These are phyloP conservation scores for Liquidambar formosana DNA, from an alignment of 164 flowering plant genomes.

Conservation along the genomic window DNA sequence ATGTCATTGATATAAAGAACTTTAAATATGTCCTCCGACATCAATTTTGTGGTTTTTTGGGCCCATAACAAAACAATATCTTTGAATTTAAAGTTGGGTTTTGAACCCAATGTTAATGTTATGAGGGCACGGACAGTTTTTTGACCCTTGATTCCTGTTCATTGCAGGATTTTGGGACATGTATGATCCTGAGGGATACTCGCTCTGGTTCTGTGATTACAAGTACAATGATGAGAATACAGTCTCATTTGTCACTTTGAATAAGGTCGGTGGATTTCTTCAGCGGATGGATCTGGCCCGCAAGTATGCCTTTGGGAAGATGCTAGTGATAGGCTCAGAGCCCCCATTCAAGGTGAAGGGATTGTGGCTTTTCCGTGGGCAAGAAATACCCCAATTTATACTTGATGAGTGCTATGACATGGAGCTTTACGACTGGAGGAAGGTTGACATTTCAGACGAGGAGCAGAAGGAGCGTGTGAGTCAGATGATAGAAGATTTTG, in stretches of 20 bases:
- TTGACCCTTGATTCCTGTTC: neutral
- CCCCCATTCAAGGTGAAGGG: conserved; percentile 92
- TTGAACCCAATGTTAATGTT: neutral
- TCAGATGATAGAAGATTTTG: conserved; percentile 88
- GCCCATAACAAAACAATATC: neutral
- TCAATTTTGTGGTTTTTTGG: too few relatives aligned
- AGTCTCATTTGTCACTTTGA: conserved; percentile 84
- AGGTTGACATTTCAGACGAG: conserved; percentile 76
- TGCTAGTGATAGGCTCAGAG: conserved; percentile 70
- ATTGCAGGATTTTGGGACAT: conserved; percentile 95
- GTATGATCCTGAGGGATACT: conserved; percentile 91
- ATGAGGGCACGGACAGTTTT: neutral
- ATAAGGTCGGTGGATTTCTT: conserved; percentile 47
- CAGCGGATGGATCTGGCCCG: conserved; percentile 88
- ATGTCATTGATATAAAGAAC: too few relatives aligned
- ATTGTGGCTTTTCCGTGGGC: conserved; percentile 93
- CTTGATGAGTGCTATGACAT: conserved; percentile 86
- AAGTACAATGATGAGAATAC: conserved; percentile 76
- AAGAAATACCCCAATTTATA: conserved; percentile 74
- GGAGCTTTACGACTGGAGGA: conserved; percentile 84
- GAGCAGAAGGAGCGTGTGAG: conserved; percentile 81
- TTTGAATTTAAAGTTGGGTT: neutral
- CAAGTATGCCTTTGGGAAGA: conserved; percentile 94
- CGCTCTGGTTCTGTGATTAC: conserved; percentile 50
- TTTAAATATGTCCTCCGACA: too few relatives aligned